Conservation (phyloP, 2,329 filamentous ascomycete genomes). For the Colletotrichum camelliae region DNA sequence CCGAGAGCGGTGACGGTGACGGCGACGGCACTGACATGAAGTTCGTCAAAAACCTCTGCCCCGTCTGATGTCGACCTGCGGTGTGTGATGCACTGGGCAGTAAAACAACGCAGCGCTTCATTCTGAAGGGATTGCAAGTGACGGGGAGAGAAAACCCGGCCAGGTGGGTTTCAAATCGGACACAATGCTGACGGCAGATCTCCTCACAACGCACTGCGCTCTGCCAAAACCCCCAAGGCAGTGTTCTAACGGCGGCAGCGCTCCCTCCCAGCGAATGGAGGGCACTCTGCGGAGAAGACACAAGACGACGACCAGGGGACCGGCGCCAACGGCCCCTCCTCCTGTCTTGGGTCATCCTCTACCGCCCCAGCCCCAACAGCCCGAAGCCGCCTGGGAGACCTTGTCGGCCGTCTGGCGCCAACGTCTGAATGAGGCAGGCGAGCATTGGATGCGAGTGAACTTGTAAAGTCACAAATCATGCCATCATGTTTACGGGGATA, state of each 20-base stretch:
- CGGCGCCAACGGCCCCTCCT: conserved; percentile 7
- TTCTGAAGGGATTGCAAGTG: not conserved
- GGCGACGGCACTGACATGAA: not conserved
- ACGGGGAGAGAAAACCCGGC: not conserved
- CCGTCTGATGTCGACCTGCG: not conserved
- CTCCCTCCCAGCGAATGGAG: not conserved
- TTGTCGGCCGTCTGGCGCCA: not conserved
- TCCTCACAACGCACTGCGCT: not conserved
- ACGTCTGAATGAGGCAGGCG: conserved; percentile 2
- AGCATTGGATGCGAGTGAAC: not conserved
- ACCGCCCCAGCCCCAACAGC: not conserved
- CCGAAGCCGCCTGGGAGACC: conserved; percentile 2
- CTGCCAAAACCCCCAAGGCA: not conserved
- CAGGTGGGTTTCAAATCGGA: conserved; percentile 11
- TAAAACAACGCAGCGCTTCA: not conserved
- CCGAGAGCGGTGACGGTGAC: not conserved
- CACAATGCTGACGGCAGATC: conserved; percentile 9
- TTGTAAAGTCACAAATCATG: not conserved
- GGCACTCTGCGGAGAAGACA: not conserved
- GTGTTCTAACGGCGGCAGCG: not conserved
- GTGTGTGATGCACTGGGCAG: not conserved
- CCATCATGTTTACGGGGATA: not conserved
- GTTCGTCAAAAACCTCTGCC: not conserved
- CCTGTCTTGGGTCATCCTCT: not conserved
- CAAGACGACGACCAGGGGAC: not conserved